These are phyloP conservation scores for Phytophthora palmivora DNA, from an alignment of 352 stramenopile species.

Conservation along the genomic window DNA sequence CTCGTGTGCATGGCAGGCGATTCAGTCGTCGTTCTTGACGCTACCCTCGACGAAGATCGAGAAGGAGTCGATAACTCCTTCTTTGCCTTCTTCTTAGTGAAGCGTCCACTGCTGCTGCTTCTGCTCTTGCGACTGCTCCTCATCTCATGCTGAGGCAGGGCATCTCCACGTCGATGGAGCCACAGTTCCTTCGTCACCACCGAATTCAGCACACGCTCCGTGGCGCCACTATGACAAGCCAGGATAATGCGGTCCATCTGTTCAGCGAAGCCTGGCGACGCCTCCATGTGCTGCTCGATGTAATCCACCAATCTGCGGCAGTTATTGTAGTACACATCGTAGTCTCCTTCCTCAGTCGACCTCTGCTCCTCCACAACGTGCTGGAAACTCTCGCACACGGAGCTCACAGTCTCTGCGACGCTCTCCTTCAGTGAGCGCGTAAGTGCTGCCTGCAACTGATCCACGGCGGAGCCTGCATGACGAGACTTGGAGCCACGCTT, in stretches of 20 bases:
- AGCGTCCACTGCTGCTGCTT: not conserved
- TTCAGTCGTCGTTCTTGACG: conserved; percentile 19
- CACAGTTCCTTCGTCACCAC: conserved; percentile 77
- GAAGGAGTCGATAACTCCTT: conserved; percentile 4
- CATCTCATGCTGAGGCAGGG: conserved; percentile 4
- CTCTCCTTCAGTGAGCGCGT: conserved; percentile 52
- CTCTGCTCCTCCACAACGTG: conserved; percentile 19
- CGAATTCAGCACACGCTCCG: conserved; percentile 51
- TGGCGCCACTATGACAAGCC: conserved; percentile 64
- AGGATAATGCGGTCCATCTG: conserved; percentile 82
- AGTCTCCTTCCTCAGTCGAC: conserved; percentile 36
- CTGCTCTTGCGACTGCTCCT: conserved; percentile 5
- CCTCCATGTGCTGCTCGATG: conserved; percentile 70
- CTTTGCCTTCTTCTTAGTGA: conserved; percentile 28
- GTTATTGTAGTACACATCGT: conserved; percentile 64
- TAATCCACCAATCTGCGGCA: conserved; percentile 70
- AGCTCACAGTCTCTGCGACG: conserved; percentile 57
- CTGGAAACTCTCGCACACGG: conserved; percentile 57
- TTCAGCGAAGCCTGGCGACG: conserved; percentile 37
- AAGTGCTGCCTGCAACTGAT: conserved; percentile 46
- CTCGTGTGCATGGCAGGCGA: conserved; percentile 28
- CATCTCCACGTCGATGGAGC: conserved; percentile 43
- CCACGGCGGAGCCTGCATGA: conserved; percentile 19
- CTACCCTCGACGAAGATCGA: not conserved
- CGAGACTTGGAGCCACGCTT: conserved; percentile 35